Percentiles rank a stretch among this genome's conserved stretches.
phyloP scores from a whole-genome alignment of 2,329 filamentous ascomycete genomes.

The Fusarium vanettenii region DNA sequence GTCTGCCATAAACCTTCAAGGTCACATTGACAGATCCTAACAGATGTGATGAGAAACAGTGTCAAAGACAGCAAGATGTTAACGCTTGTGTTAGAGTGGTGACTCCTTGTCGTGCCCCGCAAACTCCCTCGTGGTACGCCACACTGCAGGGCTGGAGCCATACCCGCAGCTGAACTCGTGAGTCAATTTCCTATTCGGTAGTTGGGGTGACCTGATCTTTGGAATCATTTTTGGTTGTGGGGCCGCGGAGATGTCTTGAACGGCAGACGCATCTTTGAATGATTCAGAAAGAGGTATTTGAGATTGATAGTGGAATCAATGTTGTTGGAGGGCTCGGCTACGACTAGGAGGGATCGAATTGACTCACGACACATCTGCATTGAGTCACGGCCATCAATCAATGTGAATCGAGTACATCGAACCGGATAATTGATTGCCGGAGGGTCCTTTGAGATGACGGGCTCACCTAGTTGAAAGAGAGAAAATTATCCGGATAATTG shows the following conservation, averaged over 20 bases:
- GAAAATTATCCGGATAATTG: no score
- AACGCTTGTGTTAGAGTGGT: neutral
- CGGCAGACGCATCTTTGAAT: neutral
- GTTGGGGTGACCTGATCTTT: slow-evolving; percentile 22
- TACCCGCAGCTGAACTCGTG: slow-evolving; percentile 8
- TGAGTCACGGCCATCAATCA: neutral
- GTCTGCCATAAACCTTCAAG: neutral
- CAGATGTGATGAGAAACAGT: neutral
- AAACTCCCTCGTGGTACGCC: neutral
- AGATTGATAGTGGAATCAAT: neutral
- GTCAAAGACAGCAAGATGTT: neutral
- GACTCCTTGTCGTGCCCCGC: neutral
- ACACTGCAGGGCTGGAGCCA: slow-evolving; percentile 6
- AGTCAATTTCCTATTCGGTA: slow-evolving; percentile 16
- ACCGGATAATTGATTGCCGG: neutral
- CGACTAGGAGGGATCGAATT: neutral
- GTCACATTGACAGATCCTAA: neutral
- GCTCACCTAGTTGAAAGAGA: neutral
- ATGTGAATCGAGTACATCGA: neutral
- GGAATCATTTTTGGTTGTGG: slow-evolving; percentile 37
- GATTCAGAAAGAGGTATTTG: neutral
- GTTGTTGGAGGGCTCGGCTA: neutral
- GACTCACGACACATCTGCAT: neutral
- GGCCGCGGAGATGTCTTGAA: slow-evolving; percentile 26
- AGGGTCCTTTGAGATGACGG: no score